Base-by-base conservation (phyloP, 495 filamentous ascomycete genomes). In the Aspergillus baeticus region DNA sequence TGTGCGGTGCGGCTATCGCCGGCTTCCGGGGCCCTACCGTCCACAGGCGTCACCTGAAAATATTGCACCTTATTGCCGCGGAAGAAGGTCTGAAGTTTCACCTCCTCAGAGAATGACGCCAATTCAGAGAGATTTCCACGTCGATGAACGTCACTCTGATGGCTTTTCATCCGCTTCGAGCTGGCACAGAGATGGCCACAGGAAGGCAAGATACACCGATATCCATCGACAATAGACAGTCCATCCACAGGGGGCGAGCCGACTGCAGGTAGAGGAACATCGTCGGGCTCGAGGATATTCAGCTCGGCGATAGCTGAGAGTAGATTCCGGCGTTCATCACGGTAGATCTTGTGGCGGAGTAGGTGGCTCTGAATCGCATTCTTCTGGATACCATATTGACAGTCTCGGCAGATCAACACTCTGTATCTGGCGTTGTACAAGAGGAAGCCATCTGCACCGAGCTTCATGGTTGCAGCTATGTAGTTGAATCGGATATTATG, bases 331-430 rank as follows among this genome's bases (percentile, higher is more conserved):
- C 54, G 21, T 6, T 57, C 46, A 36, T n/a, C 23, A 29, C 54
- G 54, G 26, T 57, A 57, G 26, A 57, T 51, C 17, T 51, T 50
- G 20, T 57, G 54, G 0, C 54, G 54, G 8, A 57, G 54, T 15
- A 57, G 37, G 21, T 57, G 54, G 54, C 54, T 50, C 8, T 26
- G 21, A 15, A 57, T 13, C 2, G 54, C 54, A 29, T 38, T 57
- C 15, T 57, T 57, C 46, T 57, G 54, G 38, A 57, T 57, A 6
- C 45, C 54, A 18, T 57, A 57, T 18, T 37, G 45, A 23, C 54
- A 57, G 1, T 57, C 46, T 7, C 26, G 54, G n/a, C 54, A 57
- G 46, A 57, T 43, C 6, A 57, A 37, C 4, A 57, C 54, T 2
- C 46, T 17, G 37, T 57, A 57, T 20, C 37, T 14, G 0, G n/a